Base-by-base conservation (phyloP, 805 yeast species). In the Saccharomycopsis javanensis region DNA sequence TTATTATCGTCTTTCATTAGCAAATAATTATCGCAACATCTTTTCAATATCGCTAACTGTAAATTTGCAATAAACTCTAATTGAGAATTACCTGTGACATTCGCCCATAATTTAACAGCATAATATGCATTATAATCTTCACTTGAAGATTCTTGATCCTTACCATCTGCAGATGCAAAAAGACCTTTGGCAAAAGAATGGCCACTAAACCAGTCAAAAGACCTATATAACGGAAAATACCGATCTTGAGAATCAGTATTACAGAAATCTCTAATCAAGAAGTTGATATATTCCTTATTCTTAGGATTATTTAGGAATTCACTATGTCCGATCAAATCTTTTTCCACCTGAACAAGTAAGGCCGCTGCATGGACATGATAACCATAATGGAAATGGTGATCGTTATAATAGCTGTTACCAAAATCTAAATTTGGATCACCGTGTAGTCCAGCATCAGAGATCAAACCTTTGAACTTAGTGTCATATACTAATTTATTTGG, bases 161-260 rank as follows among this genome's bases (percentile, higher is more conserved):
- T 83, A 30, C 92, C 91, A 68, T 86, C 91, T 6, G 86, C 87
- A 60, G 83, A 76, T 34, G 80, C 76, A 64, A 79, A 82, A 18
- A 85, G 73, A 2, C 92, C 91, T 65, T 82, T 83, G 0, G 91
- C 92, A 80, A 85, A 85, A 0, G 90, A 83, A 66, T 86, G 91
- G 0, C 92, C 92, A 64, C 79, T 79, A 66, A 71, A 86, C 88
- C 88, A 86, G 66, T 84, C 88, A 69, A 85, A 85, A 6, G 81
- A 75, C 65, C 91, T 75, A 50, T 75, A 83, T 16, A 79, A 83
- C 5, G 90, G 90, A 70, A 85, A 85, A 63, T 68, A 77, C 1
- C 66, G 63, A 63, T 86, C 91, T 5, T 71, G 69, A 15, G 70
- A 71, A 5, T 73, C 70, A 4, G 88, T 86, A 61, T 80, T 82